phyloP scores from a whole-genome alignment of 108 stramenopile species.

The Phaeodactylum tricornutum region DNA sequence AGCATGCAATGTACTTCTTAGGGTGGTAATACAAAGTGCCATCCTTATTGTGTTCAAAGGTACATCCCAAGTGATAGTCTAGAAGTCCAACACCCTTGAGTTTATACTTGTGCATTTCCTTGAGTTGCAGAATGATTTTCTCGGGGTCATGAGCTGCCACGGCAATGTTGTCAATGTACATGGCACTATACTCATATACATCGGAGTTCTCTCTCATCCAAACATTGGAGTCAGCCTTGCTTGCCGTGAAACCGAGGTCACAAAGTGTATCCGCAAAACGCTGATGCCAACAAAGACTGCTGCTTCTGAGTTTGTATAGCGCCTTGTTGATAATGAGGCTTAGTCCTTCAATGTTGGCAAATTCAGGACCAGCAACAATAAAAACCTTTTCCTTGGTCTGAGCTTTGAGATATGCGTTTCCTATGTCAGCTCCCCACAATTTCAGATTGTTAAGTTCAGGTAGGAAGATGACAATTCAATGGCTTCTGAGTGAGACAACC shows the following conservation, averaged over 20 bases:
- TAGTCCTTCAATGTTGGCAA: constrained; percentile 4
- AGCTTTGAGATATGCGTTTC: constrained; percentile 15
- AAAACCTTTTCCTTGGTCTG: constrained; percentile 10
- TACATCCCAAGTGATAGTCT: constrained; percentile 2
- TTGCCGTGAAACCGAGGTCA: constrained; percentile 20
- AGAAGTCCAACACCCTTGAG: constrained; percentile 1
- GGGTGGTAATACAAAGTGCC: constrained; percentile 1
- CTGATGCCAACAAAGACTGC: neutral
- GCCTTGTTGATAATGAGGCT: constrained; percentile 9
- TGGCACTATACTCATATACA: constrained; percentile 1
- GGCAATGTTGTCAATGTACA: constrained; percentile 4
- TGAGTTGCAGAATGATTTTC: constrained; percentile 1
- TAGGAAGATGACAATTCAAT: constrained; percentile 3
- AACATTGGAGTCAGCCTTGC: constrained; percentile 20
- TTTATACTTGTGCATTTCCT: neutral
- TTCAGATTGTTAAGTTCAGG: constrained; percentile 5
- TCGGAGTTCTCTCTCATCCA: constrained; percentile 12
- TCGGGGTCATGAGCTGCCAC: constrained; percentile 10
- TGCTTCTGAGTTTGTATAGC: constrained; percentile 10
- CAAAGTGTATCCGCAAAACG: constrained; percentile 8
- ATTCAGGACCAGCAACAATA: constrained; percentile 14
- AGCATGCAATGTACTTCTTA: constrained; percentile 1
- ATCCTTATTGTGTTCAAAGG: constrained; percentile 1
- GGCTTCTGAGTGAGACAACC: constrained; percentile 13
- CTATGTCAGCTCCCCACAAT: constrained; percentile 11